Evolutionary conservation across 2,329 filamentous ascomycete species (phyloP).

Genomic region (Albophoma yamanashiensis): DNA sequence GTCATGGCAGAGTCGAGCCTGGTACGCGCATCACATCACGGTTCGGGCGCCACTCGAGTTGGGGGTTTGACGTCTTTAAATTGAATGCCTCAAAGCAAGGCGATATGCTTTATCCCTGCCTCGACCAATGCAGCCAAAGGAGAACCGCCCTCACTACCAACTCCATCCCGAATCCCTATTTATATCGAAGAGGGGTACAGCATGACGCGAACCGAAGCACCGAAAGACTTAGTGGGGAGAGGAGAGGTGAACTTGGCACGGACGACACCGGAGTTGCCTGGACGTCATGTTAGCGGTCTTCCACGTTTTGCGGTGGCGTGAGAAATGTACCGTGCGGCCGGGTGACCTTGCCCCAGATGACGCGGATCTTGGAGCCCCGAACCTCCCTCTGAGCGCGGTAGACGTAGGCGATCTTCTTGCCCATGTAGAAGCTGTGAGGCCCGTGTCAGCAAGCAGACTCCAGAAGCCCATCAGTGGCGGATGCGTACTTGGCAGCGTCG

Average conservation of each 20-base stretch:
- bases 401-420: slow-evolving; percentile 98
- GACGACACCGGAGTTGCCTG: slow-evolving; percentile 96
- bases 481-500: slow-evolving; percentile 71
- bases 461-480: not conserved
- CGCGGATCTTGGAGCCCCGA: slow-evolving; percentile 94
- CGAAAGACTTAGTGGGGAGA: slow-evolving; percentile 93
- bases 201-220: slow-evolving; percentile 93
- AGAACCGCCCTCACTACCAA: slow-evolving; percentile 54
- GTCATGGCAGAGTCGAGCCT: not conserved
- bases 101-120: slow-evolving; percentile 44
- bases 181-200: slow-evolving; percentile 98
- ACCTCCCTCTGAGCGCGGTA: slow-evolving; percentile 94
- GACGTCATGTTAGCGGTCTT: not conserved
- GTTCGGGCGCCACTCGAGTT: slow-evolving; percentile 14
- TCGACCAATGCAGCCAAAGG: slow-evolving; percentile 49
- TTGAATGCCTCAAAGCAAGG: slow-evolving; percentile 45
- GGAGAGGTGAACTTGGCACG: slow-evolving; percentile 95
- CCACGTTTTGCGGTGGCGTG: not conserved
- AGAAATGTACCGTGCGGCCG: slow-evolving; percentile 70
- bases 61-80: slow-evolving; percentile 36
- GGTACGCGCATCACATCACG: not conserved
- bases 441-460: slow-evolving; percentile 12
- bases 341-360: slow-evolving; percentile 99
- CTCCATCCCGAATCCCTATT: slow-evolving; percentile 45
- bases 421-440: slow-evolving; percentile 71